phyloP scores from a whole-genome alignment of 805 yeast species.

The Saccharomyces jurei region DNA sequence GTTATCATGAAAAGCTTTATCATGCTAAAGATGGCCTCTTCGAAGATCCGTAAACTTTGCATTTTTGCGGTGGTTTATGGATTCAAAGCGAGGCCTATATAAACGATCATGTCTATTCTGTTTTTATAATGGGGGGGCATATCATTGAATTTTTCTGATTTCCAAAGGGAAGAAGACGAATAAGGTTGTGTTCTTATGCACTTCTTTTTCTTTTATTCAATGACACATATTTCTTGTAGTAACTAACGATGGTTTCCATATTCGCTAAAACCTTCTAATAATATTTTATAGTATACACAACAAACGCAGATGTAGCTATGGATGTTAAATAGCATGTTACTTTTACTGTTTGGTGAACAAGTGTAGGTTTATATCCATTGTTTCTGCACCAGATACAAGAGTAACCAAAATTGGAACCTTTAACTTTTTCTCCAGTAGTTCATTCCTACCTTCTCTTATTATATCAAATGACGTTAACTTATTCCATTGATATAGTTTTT shows the following conservation, averaged over 20 bases:
- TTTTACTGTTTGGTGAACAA: constrained; percentile 11
- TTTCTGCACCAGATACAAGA: constrained; percentile 2
- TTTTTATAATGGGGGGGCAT: neutral
- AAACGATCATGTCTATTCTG: constrained; percentile 4
- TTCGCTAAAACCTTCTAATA: neutral
- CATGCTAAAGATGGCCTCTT: constrained; percentile 31
- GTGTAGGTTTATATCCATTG: constrained; percentile 4
- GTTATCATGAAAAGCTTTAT: neutral
- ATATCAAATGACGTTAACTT: constrained; percentile 15
- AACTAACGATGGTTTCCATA: neutral
- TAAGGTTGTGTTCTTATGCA: neutral
- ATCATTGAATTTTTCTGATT: neutral
- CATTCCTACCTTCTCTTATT: constrained; percentile 20
- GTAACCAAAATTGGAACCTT: constrained; percentile 19
- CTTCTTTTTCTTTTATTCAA: constrained; percentile 7
- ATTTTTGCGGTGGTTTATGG: constrained; percentile 32
- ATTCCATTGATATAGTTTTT: constrained; percentile 16
- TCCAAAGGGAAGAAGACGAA: neutral
- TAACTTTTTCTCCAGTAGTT: constrained; percentile 17
- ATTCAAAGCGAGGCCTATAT: constrained; percentile 42
- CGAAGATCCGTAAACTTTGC: constrained; percentile 37
- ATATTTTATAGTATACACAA: neutral
- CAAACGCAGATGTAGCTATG: neutral
- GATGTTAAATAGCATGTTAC: neutral
- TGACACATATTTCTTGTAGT: constrained; percentile 18